Evolutionary conservation across 768 basidiomycete species (phyloP).

Genomic region (Amanita pseudoporphyria): DNA sequence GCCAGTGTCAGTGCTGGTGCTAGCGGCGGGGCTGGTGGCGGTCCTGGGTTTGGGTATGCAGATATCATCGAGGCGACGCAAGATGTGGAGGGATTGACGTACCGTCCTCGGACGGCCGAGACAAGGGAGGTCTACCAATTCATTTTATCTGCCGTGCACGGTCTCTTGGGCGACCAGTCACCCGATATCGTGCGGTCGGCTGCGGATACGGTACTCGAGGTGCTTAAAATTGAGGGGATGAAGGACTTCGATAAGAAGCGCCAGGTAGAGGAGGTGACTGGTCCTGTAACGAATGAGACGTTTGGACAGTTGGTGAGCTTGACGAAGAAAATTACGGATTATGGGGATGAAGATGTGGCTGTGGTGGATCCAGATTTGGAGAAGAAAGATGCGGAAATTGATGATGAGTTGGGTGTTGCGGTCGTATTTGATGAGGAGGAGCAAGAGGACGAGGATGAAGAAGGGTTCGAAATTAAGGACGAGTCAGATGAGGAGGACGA

Average conservation of each 20-base stretch:
- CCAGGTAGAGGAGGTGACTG: constrained; percentile 76
- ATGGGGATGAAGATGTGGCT: constrained; percentile 76
- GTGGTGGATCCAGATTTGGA: constrained; percentile 75
- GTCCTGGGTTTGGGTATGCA: constrained; percentile 59
- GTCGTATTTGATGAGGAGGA: constrained; percentile 98
- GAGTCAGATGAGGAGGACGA: constrained; percentile 76
- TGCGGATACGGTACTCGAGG: constrained; percentile 85
- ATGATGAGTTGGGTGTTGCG: constrained; percentile 95
- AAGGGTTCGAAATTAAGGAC: constrained; percentile 78
- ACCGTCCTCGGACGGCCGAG: constrained; percentile 89
- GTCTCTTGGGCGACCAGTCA: constrained; percentile 84
- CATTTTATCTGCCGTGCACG: constrained; percentile 76
- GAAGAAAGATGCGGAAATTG: constrained; percentile 80
- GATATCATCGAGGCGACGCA: constrained; percentile 94
- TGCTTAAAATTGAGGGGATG: constrained; percentile 76
- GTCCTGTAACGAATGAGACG: constrained; percentile 52
- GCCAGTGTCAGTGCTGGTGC: constrained; percentile 19
- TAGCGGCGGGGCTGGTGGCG: neutral
- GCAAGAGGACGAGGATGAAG: constrained; percentile 87
- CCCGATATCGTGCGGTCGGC: constrained; percentile 95
- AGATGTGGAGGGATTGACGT: constrained; percentile 86
- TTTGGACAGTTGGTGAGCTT: constrained; percentile 80
- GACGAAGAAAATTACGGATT: constrained; percentile 95
- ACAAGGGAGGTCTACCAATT: constrained; percentile 93
- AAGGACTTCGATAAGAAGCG: constrained; percentile 98